Conservation (phyloP, 2,329 filamentous ascomycete genomes). For the Penicillium sp. region DNA sequence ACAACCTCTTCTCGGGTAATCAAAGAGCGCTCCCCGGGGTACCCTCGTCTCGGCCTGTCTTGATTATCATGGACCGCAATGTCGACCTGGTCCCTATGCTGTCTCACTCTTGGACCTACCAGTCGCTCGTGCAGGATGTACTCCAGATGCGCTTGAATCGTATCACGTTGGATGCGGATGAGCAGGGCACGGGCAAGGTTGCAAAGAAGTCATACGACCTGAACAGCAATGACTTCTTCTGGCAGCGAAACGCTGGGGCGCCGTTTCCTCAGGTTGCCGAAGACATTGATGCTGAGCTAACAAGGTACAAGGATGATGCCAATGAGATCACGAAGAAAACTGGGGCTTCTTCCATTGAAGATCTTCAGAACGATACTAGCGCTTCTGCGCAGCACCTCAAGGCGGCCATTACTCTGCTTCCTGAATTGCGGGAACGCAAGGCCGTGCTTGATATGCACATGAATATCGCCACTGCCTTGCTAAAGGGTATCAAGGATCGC, state of each 20-base stretch:
- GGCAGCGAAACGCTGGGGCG: slow-evolving; percentile 84
- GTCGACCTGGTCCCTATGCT: slow-evolving; percentile 97
- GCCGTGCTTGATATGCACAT: slow-evolving; percentile 97
- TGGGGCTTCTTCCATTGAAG: slow-evolving; percentile 87
- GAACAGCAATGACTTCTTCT: slow-evolving; percentile 91
- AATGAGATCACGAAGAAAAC: slow-evolving; percentile 94
- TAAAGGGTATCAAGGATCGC: slow-evolving; percentile 86
- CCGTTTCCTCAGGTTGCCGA: slow-evolving; percentile 97
- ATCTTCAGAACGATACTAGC: slow-evolving; percentile 84
- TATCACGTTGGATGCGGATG: slow-evolving; percentile 87
- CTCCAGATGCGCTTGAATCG: slow-evolving; percentile 83
- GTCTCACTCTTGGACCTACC: slow-evolving; percentile 93
- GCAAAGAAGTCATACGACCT: slow-evolving; percentile 89
- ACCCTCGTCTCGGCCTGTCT: slow-evolving; percentile 76
- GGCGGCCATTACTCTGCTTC: slow-evolving; percentile 88
- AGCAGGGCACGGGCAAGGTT: slow-evolving; percentile 71
- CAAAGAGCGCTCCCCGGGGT: slow-evolving; percentile 65
- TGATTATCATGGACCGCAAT: slow-evolving; percentile 93
- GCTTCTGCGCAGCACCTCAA: slow-evolving; percentile 93
- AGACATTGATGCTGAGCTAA: slow-evolving; percentile 91
- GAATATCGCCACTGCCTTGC: slow-evolving; percentile 84
- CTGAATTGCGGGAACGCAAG: slow-evolving; percentile 90
- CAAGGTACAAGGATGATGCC: slow-evolving; percentile 93
- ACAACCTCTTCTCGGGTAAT: slow-evolving; percentile 81
- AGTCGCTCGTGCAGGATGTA: slow-evolving; percentile 80